Evolutionary conservation across 2,329 filamentous ascomycete species (phyloP), one percentile per base, ranked within the genome.

Genomic region (Claviceps monticola): DNA sequence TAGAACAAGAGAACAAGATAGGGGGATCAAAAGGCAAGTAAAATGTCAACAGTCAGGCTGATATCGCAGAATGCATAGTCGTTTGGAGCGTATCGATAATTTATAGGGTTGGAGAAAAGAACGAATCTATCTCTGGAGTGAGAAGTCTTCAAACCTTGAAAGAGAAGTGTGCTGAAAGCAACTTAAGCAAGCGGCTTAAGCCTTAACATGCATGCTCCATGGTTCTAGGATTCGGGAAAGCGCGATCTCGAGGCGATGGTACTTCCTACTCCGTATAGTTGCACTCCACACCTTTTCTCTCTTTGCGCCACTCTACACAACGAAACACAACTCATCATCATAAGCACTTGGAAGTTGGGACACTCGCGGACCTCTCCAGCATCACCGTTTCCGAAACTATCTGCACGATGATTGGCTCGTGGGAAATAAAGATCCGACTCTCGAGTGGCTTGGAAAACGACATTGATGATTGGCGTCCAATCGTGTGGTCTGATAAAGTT

Each of bases 321-420:
- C 26, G 2, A 29, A 29, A 29, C 8, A 29, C 26, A 9, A 29
- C 26, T 9, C 7, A 9, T 8, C 8, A 29, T 29, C 26, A 29
- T 29, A 29, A 29, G 26, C 26, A 29, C 26, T 26, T 26, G 5
- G 21, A 4, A 23, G 21, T 23, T 23, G 54, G 97, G 96, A 61
- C 97, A 87, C 61, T 95, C 86, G 55, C 90, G 84, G n/a, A 97
- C 89, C 49, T 82, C 56, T 94, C 88, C 19, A 98, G 78, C 2
- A 98, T 76, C 34, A 98, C 83, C 60, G 84, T 86, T 64, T 88
- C 85, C 61, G 95, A 80, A 66, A 95, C 98, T 56, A 83, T 76
- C 64, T 95, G 88, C 2, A 87, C 87, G 14, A 88, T 81, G 14
- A 78, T 72, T 1, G 90, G 86, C 60, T 88, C 91, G 50, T 83